Evolutionary conservation across 2,329 filamentous ascomycete species (phyloP).

Genomic region (Fusarium chaquense): DNA sequence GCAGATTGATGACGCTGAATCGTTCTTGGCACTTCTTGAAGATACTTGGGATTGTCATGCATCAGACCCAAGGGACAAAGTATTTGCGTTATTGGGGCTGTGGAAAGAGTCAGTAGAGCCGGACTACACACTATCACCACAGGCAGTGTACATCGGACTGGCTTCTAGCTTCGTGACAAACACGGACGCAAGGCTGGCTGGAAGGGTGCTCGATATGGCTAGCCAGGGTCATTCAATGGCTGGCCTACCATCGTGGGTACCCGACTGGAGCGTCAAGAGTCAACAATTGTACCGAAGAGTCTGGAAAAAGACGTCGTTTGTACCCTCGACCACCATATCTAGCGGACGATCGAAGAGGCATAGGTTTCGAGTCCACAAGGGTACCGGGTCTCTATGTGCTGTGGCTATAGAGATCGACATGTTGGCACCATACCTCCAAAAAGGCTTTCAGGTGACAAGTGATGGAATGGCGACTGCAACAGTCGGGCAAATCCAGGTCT

Average conservation of each 20-base stretch:
- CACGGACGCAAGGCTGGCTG: fast-evolving
- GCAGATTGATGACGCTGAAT: background rate
- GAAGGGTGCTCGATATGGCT: background rate
- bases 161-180: background rate
- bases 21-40: background rate
- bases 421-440: background rate
- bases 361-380: background rate
- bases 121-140: background rate
- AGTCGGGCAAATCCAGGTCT: background rate
- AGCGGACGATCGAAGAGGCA: background rate
- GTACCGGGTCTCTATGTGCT: background rate
- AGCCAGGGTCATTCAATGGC: background rate
- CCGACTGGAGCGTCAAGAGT: conserved; percentile 1
- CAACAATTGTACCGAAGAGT: background rate
- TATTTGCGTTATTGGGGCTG: background rate
- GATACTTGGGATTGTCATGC: conserved; percentile 5
- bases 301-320: background rate
- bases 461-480: background rate
- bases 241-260: background rate
- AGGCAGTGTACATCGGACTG: background rate
- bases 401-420: background rate
- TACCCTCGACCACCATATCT: background rate
- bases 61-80: conserved; percentile 7
- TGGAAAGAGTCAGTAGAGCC: fast-evolving
- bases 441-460: fast-evolving